These are phyloP conservation scores for Endotrypanum monterogeii DNA, from an alignment of 208 protist genomes.

Conservation along the genomic window DNA sequence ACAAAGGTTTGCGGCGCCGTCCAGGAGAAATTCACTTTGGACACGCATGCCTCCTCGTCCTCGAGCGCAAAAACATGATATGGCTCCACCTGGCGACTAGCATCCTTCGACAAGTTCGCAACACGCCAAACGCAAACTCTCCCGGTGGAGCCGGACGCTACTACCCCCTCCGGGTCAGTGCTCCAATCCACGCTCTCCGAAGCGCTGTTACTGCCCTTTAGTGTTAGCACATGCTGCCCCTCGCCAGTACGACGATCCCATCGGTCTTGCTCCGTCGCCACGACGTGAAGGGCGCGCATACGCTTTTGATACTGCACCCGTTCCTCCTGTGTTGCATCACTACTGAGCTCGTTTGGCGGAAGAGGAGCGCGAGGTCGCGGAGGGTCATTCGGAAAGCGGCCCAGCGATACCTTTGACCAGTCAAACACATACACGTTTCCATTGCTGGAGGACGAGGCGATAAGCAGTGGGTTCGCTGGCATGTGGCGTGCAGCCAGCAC, in stretches of 20 bases:
- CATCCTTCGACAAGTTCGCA: slow-evolving; percentile 76
- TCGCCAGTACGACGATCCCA: slow-evolving; percentile 80
- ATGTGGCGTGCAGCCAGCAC: slow-evolving; percentile 85
- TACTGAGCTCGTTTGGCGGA: slow-evolving; percentile 82
- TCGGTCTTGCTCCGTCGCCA: slow-evolving; percentile 76
- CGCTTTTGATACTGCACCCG: slow-evolving; percentile 73
- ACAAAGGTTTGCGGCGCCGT: slow-evolving; percentile 49
- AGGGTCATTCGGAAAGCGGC: slow-evolving; percentile 89
- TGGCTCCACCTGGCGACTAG: slow-evolving; percentile 51
- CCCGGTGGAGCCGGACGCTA: slow-evolving; percentile 67
- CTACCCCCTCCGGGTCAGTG: slow-evolving; percentile 53
- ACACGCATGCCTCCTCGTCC: slow-evolving; percentile 55
- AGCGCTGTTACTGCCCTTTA: slow-evolving; percentile 49
- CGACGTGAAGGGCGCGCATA: slow-evolving; percentile 73
- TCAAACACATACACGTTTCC: slow-evolving; percentile 89
- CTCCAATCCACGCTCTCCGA: slow-evolving; percentile 84
- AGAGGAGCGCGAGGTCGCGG: slow-evolving; percentile 83
- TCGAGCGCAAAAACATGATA: slow-evolving; percentile 43
- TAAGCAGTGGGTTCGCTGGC: slow-evolving; percentile 82
- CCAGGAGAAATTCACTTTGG: slow-evolving; percentile 71
- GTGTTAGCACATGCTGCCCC: slow-evolving; percentile 85
- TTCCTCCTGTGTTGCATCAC: slow-evolving; percentile 77
- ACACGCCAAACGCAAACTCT: slow-evolving; percentile 73
- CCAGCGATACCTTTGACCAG: slow-evolving; percentile 85
- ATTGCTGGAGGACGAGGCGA: slow-evolving; percentile 80